Percentiles rank a stretch among this genome's conserved stretches.
These are phyloP conservation scores for Salvia rosmarinus DNA, from an alignment of 257 asterid genomes.

Conservation along the genomic window DNA sequence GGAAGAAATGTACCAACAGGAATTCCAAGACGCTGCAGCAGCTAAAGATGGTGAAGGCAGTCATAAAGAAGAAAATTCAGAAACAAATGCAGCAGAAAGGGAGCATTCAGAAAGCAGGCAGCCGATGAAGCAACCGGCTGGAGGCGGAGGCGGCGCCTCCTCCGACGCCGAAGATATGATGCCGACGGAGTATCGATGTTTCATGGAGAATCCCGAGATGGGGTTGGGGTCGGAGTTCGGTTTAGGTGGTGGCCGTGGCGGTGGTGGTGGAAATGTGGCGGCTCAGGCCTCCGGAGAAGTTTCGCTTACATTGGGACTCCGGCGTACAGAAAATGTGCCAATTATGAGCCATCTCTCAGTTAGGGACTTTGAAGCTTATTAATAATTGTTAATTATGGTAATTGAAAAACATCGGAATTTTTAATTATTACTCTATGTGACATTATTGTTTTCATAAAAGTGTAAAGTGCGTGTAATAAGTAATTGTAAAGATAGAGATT, in stretches of 20 bases:
- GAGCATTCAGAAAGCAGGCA: conserved; percentile 39
- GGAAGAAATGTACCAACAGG: conserved; percentile 81
- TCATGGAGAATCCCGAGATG: conserved; percentile 26
- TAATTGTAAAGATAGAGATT: neutral
- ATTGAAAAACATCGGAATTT: neutral
- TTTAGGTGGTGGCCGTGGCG: neutral
- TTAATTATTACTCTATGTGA: conserved; percentile 24
- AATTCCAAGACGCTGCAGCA: conserved; percentile 43
- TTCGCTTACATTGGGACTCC: conserved; percentile 72
- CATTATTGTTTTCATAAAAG: conserved; percentile 11
- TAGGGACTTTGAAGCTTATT: conserved; percentile 58
- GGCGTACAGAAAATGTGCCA: conserved; percentile 62
- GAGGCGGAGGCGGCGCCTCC: conserved; percentile 28
- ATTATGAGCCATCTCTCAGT: conserved; percentile 54
- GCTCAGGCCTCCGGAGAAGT: conserved; percentile 48
- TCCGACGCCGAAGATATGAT: conserved; percentile 22
- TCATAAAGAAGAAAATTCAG: conserved; percentile 7
- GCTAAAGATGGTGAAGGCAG: conserved; percentile 17
- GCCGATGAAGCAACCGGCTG: conserved; percentile 24
- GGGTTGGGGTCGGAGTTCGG: conserved; percentile 12
- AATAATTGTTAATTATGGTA: neutral
- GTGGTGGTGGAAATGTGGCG: conserved; percentile 10
- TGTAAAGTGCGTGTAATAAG: conserved; percentile 14
- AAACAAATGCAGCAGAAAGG: conserved; percentile 50
- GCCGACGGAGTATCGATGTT: conserved; percentile 38